Evolutionary conservation across 1,139 yeast genomes (phyloP), one percentile per base, ranked within the genome.

Genomic region (Meyerozyma elateridarum): DNA sequence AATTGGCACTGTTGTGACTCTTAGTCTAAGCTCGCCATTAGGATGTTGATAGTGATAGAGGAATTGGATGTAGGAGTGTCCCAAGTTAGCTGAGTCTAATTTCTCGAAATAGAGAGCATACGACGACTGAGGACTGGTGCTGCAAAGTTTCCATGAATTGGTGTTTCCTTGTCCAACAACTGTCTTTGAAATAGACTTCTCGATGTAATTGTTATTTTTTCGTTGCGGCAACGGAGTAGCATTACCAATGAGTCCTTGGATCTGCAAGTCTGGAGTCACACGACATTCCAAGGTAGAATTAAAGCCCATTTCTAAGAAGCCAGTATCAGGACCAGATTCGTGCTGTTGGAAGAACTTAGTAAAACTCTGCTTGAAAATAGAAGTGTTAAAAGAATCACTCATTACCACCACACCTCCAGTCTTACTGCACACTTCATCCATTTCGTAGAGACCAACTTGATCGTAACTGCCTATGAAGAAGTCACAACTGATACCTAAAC

Each of bases 21-120:
- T 45, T 17, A 68, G 43, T 25, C 70, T 51, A 49, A 66, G 52
- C 39, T 63, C 66, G 35, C 72, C 76, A 35, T 59, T 60, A 7
- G 72, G 62, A 42, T 69, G 76, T 53, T 85, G 93, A 53, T 85
- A 87, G 50, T 79, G 83, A 35, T 88, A 81, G 37, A 84, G 63
- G 49, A 73, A 84, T 55, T 87, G 96, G 15, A 85, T 59, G 20
- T 69, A 64, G 22, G 61, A 41, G 15, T 44, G 45, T 12, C 45
- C 37, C 9, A 36, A 22, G 13, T 45, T 44, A 4, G 48, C 31
- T 1, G 66, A 65, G 35, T 70, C 74, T 18, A 62, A 49, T 34
- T 75, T 64, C 27, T 78, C 85, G 47, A 76, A 75, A 45, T 69
- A 73, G 4, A 79, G 38, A 0, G 74, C 78, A 54, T 72, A 79